phyloP scores from a whole-genome alignment of 2,329 filamentous ascomycete genomes.

The Colletotrichum trifolii region DNA sequence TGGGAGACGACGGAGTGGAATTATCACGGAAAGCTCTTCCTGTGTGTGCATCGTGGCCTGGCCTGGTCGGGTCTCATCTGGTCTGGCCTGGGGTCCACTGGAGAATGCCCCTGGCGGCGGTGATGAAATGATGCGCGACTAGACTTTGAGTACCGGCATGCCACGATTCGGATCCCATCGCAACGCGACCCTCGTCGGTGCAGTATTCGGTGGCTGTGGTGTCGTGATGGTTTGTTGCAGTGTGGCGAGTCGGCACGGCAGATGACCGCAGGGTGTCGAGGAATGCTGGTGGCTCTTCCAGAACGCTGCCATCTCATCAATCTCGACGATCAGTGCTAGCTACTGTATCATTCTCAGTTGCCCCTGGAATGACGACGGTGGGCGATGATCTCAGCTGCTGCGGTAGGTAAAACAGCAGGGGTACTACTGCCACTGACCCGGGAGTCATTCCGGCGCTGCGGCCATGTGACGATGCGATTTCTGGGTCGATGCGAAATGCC shows the following conservation, averaged over 20 bases:
- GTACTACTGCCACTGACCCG: not conserved
- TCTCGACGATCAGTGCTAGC: not conserved
- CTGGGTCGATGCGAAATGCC: slow-evolving; percentile 7
- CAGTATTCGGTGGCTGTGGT: too few species aligned
- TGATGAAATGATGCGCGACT: slow-evolving; percentile 8
- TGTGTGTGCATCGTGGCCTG: not conserved
- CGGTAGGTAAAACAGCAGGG: slow-evolving; percentile 16
- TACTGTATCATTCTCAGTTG: not conserved
- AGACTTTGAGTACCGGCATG: slow-evolving; percentile 32
- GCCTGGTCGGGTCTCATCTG: not conserved
- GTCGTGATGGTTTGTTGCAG: not conserved
- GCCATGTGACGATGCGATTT: not conserved
- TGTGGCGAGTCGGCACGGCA: slow-evolving; percentile 3
- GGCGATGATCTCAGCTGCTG: not conserved
- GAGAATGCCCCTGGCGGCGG: slow-evolving; percentile 5
- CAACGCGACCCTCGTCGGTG: too few species aligned
- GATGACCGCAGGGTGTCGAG: slow-evolving; percentile 5
- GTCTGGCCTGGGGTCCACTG: not conserved
- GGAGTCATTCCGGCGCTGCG: slow-evolving; percentile 16
- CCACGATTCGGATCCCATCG: slow-evolving; percentile 6
- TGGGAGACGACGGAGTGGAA: slow-evolving; percentile 4
- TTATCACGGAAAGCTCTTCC: not conserved
- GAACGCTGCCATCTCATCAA: slow-evolving; percentile 15
- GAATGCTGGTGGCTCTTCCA: slow-evolving; percentile 31
- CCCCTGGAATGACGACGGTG: slow-evolving; percentile 23